Percentiles rank a stretch among this genome's conserved stretches.
Conservation (phyloP, 192 early-diverging fungal species). For the Coemansia sp. region DNA sequence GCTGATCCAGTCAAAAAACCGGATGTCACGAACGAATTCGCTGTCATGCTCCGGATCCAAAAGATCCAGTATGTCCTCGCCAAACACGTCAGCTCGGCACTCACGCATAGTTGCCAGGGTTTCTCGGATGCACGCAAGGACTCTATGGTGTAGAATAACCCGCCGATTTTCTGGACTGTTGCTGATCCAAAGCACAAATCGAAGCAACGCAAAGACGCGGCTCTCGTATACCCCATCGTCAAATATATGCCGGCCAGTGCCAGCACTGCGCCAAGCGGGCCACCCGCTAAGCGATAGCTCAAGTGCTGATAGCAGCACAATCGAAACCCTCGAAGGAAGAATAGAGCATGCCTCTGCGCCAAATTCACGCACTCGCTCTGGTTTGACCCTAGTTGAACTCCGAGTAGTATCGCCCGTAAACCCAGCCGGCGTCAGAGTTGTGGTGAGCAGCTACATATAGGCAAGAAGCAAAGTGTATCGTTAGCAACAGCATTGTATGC, state of each 20-base stretch:
- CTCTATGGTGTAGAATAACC: slow-evolving; percentile 34
- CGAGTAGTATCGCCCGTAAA: neutral
- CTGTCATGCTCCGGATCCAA: neutral
- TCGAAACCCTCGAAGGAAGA: slow-evolving; percentile 17
- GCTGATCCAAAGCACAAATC: slow-evolving; percentile 24
- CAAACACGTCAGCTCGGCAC: slow-evolving; percentile 16
- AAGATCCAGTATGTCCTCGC: neutral
- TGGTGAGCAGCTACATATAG: neutral
- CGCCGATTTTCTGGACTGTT: slow-evolving; percentile 17
- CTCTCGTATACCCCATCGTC: neutral
- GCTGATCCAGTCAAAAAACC: slow-evolving; percentile 25
- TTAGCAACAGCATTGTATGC: neutral
- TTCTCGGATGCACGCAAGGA: slow-evolving; percentile 3
- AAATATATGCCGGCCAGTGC: neutral
- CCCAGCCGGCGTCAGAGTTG: neutral
- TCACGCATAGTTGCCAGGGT: slow-evolving; percentile 18
- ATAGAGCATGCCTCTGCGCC: slow-evolving; percentile 1
- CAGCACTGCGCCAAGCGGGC: slow-evolving; percentile 9
- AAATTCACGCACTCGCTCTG: neutral
- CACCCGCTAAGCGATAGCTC: slow-evolving; percentile 13
- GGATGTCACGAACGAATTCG: slow-evolving; percentile 19
- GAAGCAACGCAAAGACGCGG: slow-evolving; percentile 25
- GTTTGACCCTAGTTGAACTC: neutral
- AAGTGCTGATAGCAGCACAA: slow-evolving; percentile 6
- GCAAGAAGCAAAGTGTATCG: neutral